Evolutionary conservation across 148 eudicot species (phyloP).

Genomic region (Vaccinium corymbosum): DNA sequence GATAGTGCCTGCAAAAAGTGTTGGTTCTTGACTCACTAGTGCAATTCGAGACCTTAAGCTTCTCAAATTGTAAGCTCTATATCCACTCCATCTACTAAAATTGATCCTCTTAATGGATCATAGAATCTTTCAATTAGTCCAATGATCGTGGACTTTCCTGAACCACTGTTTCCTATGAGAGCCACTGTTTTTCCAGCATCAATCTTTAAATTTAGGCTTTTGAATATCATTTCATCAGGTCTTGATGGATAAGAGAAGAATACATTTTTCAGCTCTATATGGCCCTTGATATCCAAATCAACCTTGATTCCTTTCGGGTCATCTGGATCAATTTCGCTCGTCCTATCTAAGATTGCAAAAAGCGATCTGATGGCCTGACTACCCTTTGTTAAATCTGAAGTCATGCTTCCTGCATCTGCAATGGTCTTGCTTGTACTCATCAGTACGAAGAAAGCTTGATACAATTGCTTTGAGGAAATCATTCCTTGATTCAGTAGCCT

Average conservation of each 20-base stretch:
- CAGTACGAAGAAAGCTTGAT: conserved; percentile 30
- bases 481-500: conserved; percentile 20
- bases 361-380: conserved; percentile 21
- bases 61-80: conserved; percentile 31
- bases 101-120: conserved; percentile 29
- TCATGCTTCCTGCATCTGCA: conserved; percentile 34
- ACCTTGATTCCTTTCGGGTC: conserved; percentile 20
- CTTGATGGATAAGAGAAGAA: conserved; percentile 32
- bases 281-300: conserved; percentile 15
- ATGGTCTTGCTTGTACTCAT: conserved; percentile 31
- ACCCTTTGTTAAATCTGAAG: conserved; percentile 28
- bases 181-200: conserved; percentile 34
- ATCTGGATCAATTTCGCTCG: conserved; percentile 26
- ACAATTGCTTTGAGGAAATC: conserved; percentile 23
- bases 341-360: conserved; percentile 25
- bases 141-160: conserved; percentile 20
- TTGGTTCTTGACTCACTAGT: conserved; percentile 37
- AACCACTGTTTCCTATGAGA: too few relatives aligned
- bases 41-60: conserved; percentile 31
- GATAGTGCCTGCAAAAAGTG: conserved; percentile 33
- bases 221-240: conserved; percentile 29
- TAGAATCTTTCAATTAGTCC: conserved; percentile 34
- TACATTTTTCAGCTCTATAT: conserved; percentile 28
- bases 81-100: conserved; percentile 25
- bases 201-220: conserved; percentile 26